phyloP scores from a whole-genome alignment of 768 basidiomycete species.

The Psilocybe cyanescens region DNA sequence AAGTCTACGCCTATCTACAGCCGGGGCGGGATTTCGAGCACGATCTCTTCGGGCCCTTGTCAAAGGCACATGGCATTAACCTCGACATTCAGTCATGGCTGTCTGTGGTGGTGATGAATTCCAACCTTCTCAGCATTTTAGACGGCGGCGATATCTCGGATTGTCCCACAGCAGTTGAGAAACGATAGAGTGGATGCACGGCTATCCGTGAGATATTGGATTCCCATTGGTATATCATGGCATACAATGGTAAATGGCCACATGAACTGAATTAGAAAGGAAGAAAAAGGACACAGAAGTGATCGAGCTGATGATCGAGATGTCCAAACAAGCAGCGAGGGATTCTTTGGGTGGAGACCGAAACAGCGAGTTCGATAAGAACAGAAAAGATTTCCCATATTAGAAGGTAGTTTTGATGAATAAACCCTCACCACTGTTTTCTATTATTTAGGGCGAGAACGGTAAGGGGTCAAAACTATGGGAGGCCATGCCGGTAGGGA shows the following conservation, averaged over 20 bases:
- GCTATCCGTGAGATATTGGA: constrained; percentile 17
- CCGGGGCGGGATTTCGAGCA: constrained; percentile 15
- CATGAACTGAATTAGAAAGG: constrained; percentile 10
- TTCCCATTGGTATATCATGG: constrained; percentile 1
- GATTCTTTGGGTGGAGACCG: constrained; percentile 3
- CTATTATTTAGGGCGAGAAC: background rate
- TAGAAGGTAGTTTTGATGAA: constrained; percentile 1
- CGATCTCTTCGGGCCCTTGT: constrained; percentile 22
- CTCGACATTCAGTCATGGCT: constrained; percentile 9
- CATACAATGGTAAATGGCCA: constrained; percentile 8
- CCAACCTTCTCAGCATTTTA: constrained; percentile 8
- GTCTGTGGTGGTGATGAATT: constrained; percentile 7
- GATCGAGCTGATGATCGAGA: constrained; percentile 16
- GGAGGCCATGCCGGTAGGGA: constrained; percentile 1
- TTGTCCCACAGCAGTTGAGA: constrained; percentile 19
- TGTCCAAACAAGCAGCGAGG: constrained; percentile 7
- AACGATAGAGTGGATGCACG: constrained; percentile 22
- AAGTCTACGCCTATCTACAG: constrained; percentile 5
- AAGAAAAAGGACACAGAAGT: constrained; percentile 9
- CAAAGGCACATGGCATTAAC: constrained; percentile 23
- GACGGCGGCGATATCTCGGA: constrained; percentile 24
- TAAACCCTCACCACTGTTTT: constrained; percentile 7
- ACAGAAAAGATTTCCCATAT: constrained; percentile 13
- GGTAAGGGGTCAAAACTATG: constrained; percentile 5
- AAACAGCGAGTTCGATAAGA: constrained; percentile 17